A percentile compares a stretch with the other conserved stretches of the same genome.
Conservation (phyloP, 106 monocot genomes). For the Platanthera zijinensis region DNA sequence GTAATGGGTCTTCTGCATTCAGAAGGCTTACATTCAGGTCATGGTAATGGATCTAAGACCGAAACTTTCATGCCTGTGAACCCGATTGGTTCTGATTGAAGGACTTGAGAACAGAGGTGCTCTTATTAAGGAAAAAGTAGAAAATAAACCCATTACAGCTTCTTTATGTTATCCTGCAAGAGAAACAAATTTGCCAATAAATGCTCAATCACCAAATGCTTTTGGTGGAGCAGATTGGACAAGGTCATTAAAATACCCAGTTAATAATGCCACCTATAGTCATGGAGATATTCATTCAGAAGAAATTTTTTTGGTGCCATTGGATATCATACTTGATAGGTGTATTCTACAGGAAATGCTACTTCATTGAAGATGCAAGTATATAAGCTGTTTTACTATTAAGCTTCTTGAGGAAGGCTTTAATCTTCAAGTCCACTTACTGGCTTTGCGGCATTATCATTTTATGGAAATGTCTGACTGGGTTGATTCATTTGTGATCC, state of each 20-base stretch:
- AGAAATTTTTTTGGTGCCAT: slow-evolving; percentile 53
- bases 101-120: slow-evolving; percentile 6
- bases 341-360: slow-evolving; percentile 80
- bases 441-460: slow-evolving; percentile 79
- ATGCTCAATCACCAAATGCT: slow-evolving; percentile 12
- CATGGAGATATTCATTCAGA: slow-evolving; percentile 13
- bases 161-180: slow-evolving; percentile 17
- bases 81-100: not conserved
- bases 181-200: slow-evolving; percentile 11
- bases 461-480: slow-evolving; percentile 94
- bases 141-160: slow-evolving; percentile 10
- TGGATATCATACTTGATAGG: slow-evolving; percentile 74
- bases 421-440: slow-evolving; percentile 65
- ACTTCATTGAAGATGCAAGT: slow-evolving; percentile 77
- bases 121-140: slow-evolving; percentile 9
- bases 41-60: slow-evolving; percentile 13
- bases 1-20: too few relatives aligned
- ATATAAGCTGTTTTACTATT: slow-evolving; percentile 80
- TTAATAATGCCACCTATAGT: slow-evolving; percentile 12
- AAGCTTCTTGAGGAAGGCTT: slow-evolving; percentile 88
- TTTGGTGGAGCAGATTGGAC: slow-evolving; percentile 70
- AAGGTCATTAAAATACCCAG: slow-evolving; percentile 27
- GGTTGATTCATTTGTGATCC: slow-evolving; percentile 72
- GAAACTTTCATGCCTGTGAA: slow-evolving; percentile 3
- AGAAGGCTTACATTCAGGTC: slow-evolving; percentile 11